These are phyloP conservation scores for Stylonectria norvegica DNA, from an alignment of 2,329 filamentous ascomycete genomes.

Conservation along the genomic window DNA sequence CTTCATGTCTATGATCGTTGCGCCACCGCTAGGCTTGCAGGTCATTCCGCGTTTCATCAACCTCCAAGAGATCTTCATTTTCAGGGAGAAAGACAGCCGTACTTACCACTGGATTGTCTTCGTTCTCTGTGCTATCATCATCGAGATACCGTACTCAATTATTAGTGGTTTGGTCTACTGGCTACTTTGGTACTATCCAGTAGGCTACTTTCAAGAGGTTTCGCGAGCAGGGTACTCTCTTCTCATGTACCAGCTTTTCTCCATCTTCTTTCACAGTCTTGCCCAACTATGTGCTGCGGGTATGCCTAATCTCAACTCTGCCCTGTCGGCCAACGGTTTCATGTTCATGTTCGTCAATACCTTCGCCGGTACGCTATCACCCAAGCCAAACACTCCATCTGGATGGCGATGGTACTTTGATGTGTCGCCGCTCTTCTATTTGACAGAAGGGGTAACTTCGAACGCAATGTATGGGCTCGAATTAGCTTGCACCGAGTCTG, in stretches of 20 bases:
- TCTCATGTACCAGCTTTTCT: constrained; percentile 75
- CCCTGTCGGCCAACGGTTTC: constrained; percentile 51
- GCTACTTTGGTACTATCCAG: constrained; percentile 72
- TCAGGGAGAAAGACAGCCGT: constrained; percentile 67
- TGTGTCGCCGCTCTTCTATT: constrained; percentile 21
- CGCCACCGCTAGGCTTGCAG: constrained; percentile 68
- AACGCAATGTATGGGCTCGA: constrained; percentile 16
- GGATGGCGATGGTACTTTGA: constrained; percentile 22
- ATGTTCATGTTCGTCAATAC: constrained; percentile 68
- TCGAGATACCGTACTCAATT: constrained; percentile 69
- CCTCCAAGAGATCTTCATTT: constrained; percentile 70
- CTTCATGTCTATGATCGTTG: constrained; percentile 60
- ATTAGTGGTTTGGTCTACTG: constrained; percentile 65
- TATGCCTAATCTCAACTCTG: constrained; percentile 55
- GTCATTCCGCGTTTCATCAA: constrained; percentile 75
- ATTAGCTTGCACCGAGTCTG: constrained; percentile 41
- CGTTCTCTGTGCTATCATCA: constrained; percentile 67
- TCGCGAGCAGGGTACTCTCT: constrained; percentile 70
- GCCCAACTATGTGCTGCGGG: constrained; percentile 85
- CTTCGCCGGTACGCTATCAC: constrained; percentile 64
- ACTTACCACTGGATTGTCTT: constrained; percentile 80
- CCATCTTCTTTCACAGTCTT: constrained; percentile 71
- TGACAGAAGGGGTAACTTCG: constrained; percentile 19
- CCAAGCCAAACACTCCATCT: constrained; percentile 48
- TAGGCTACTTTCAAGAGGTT: constrained; percentile 64